These are phyloP conservation scores for Pittosporum tobira DNA, from an alignment of 129 eudicot genomes.

Conservation along the genomic window DNA sequence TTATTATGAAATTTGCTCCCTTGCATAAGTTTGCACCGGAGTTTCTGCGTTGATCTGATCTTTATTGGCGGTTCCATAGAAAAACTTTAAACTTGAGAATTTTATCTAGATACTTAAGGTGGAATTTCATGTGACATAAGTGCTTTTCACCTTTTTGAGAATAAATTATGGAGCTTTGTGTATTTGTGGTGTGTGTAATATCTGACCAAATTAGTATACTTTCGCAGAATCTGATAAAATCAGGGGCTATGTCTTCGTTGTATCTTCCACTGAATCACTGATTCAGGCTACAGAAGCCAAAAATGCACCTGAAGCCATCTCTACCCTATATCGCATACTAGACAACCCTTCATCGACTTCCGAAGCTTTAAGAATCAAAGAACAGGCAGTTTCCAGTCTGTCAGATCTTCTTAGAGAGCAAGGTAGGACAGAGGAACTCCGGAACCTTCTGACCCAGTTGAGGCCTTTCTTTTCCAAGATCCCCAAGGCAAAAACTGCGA, in stretches of 20 bases:
- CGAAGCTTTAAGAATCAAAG: constrained; percentile 32
- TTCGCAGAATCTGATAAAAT: constrained; percentile 3
- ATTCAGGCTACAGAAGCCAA: constrained; percentile 31
- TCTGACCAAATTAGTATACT: background rate
- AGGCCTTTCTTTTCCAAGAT: constrained; percentile 35
- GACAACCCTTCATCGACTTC: constrained; percentile 35
- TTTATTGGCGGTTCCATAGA: background rate
- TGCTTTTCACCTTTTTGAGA: background rate
- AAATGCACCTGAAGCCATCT: constrained; percentile 23
- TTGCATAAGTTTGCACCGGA: too few species aligned
- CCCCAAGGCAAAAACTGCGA: constrained; percentile 45
- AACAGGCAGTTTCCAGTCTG: constrained; percentile 35
- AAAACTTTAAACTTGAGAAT: background rate
- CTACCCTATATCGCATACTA: constrained; percentile 30
- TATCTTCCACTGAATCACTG: constrained; percentile 36
- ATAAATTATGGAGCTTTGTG: background rate
- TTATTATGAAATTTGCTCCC: background rate
- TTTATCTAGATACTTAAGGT: background rate
- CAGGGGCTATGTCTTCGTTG: constrained; percentile 22
- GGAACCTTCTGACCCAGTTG: constrained; percentile 27
- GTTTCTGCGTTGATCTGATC: background rate
- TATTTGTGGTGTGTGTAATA: background rate
- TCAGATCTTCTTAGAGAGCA: constrained; percentile 38
- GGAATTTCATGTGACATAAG: background rate
- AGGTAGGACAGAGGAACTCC: constrained; percentile 31